phyloP scores from a whole-genome alignment of 306 rosid species.

The Vachellia pachyceras region DNA sequence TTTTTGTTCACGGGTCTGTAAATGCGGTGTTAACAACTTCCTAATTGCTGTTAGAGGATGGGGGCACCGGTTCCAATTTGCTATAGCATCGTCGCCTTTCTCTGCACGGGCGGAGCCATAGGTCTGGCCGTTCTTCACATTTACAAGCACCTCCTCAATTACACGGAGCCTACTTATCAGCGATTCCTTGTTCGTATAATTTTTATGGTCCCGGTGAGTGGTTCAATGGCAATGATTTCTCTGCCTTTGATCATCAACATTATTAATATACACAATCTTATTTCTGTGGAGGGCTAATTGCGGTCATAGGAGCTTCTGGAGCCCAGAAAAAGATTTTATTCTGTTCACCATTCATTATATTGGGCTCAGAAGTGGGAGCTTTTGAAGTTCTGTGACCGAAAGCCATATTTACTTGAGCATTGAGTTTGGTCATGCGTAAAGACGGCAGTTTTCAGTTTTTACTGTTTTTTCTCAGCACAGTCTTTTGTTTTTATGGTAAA shows the following conservation, averaged over 20 bases:
- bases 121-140: slow-evolving; percentile 78
- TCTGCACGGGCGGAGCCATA: slow-evolving; percentile 86
- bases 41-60: slow-evolving; percentile 45
- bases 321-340: neutral
- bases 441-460: neutral
- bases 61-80: slow-evolving; percentile 65
- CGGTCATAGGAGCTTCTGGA: neutral
- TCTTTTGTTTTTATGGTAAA: neutral
- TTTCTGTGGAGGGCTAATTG: neutral
- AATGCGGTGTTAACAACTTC: slow-evolving; percentile 23
- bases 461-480: slow-evolving; percentile 9
- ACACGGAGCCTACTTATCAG: slow-evolving; percentile 96
- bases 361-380: neutral
- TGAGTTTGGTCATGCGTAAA: slow-evolving; percentile 5
- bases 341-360: neutral
- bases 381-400: slow-evolving; percentile 4
- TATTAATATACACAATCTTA: neutral
- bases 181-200: slow-evolving; percentile 89
- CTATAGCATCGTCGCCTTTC: slow-evolving; percentile 68
- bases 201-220: slow-evolving; percentile 94
- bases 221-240: neutral
- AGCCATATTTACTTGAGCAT: neutral
- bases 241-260: neutral
- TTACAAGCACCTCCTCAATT: slow-evolving; percentile 86
- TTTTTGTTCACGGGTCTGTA: neutral